Evolutionary conservation across 495 filamentous ascomycete genomes (phyloP).

Genomic region (Podospora conica): DNA sequence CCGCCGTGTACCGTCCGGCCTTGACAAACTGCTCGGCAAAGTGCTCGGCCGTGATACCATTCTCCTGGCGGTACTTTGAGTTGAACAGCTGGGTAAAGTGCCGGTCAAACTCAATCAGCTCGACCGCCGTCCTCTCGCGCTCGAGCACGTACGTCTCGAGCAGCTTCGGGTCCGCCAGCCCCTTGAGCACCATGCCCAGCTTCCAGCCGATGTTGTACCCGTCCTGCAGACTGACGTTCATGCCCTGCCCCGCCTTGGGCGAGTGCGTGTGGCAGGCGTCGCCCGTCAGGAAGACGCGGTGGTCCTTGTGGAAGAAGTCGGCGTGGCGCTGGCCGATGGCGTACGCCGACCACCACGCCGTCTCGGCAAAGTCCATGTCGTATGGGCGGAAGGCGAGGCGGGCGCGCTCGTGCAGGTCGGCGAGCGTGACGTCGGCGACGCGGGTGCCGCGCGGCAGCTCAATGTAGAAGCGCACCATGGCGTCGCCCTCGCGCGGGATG

Average conservation of each 20-base stretch:
- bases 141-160: conserved; percentile 66
- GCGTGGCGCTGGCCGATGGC: conserved; percentile 58
- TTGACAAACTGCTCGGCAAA: conserved; percentile 56
- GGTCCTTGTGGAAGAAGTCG: conserved; percentile 47
- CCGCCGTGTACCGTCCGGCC: conserved; percentile 59
- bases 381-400: conserved; percentile 52
- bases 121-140: conserved; percentile 59
- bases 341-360: conserved; percentile 59
- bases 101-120: conserved; percentile 69
- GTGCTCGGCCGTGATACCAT: conserved; percentile 32
- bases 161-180: conserved; percentile 45
- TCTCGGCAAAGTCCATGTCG: conserved; percentile 37
- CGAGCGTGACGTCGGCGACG: conserved; percentile 41
- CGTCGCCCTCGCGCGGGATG: conserved; percentile 61
- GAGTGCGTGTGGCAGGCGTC: conserved; percentile 70
- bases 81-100: conserved; percentile 60
- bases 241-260: conserved; percentile 67
- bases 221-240: conserved; percentile 57
- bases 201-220: conserved; percentile 75
- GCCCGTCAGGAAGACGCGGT: conserved; percentile 59
- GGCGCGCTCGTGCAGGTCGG: conserved; percentile 54
- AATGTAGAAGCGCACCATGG: conserved; percentile 56
- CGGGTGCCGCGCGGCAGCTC: conserved; percentile 41
- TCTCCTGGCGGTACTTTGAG: conserved; percentile 28
- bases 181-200: conserved; percentile 57